These are phyloP conservation scores for Chrysopogon serrulatus DNA, from an alignment of 176 grass and related monocot genomes.

Conservation along the genomic window DNA sequence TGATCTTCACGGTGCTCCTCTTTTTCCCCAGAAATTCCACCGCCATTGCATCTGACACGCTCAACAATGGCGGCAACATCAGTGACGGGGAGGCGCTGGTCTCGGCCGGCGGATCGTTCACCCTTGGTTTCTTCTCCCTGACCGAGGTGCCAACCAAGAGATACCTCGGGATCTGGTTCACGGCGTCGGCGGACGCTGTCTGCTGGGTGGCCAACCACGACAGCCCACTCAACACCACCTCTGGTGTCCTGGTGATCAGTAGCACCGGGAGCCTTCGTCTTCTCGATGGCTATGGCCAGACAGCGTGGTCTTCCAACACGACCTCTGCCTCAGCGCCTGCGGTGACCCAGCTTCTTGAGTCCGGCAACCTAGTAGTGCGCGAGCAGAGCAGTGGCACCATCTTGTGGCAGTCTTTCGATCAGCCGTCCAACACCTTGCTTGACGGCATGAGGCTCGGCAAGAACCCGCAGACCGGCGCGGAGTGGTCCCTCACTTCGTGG, in stretches of 20 bases:
- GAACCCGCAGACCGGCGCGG: conserved; percentile 33
- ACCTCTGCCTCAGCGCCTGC: too few relatives aligned
- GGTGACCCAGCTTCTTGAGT: conserved; percentile 4
- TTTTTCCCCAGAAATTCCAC: too few relatives aligned
- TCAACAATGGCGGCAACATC: too few relatives aligned
- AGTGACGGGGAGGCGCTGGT: too few relatives aligned
- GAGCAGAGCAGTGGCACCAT: not conserved
- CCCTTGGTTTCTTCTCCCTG: conserved; percentile 38
- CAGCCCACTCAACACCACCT: too few relatives aligned
- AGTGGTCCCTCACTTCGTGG: conserved; percentile 28
- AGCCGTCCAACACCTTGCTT: conserved; percentile 41
- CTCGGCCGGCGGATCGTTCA: too few relatives aligned
- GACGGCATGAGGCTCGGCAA: conserved; percentile 36
- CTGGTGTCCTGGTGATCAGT: too few relatives aligned
- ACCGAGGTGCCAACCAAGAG: not conserved
- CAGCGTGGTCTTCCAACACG: too few relatives aligned
- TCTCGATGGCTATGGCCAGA: not conserved
- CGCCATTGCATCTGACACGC: too few relatives aligned
- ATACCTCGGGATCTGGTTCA: conserved; percentile 46
- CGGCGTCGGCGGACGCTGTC: not conserved
- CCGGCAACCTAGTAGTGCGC: conserved; percentile 37
- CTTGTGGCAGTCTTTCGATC: conserved; percentile 53
- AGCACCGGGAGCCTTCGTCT: too few relatives aligned
- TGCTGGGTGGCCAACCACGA: too few relatives aligned
- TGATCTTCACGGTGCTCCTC: too few relatives aligned